Base-by-base conservation (phyloP, 1,284 basidiomycete genomes). In the Melampsora abietis-canadensis region DNA sequence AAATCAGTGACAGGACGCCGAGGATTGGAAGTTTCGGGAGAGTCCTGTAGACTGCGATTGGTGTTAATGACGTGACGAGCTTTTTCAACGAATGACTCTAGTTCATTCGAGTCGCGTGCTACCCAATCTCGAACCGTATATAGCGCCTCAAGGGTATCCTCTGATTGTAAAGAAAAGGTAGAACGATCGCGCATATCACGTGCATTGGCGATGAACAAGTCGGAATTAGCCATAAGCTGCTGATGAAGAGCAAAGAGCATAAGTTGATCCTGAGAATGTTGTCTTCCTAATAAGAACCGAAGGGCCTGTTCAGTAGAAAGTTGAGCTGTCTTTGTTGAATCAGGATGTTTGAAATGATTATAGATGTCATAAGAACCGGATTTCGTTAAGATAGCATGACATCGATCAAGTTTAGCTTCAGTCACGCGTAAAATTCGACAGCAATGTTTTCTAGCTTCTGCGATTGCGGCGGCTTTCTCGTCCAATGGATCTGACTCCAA, bases 161-260 rank as follows among this genome's bases (percentile, higher is more conserved):
- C 81, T 0, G 91, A 90, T 2, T 93, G 88, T 48, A 94, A 86
- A 47, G 85, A 80, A 83, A 94, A 93, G 0, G 80, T 83, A 66
- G 88, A 87, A 3, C 84, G 84, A 15, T 83, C 78, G 57, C 87
- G 84, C 81, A 91, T 91, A 47, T 84, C 82, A 40, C 83, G 81
- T 27, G 84, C 81, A 67, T 88, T 85, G 0, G 88, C 87, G 24
- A 90, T 80, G 78, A 91, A 98, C 63, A 88, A 83, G 21, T 86
- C 79, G 0, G 87, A 81, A 15, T 86, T 83, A 10, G 84, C 81
- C 87, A 95, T 90, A 77, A 97, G 83, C 76, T 88, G 85, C 73
- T 86, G 85, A 82, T 96, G 92, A 0, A 89, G 85, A 0, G 90
- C 91, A 76, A 91, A 87, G 10, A 86, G 79, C 48, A 77, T 77